A percentile compares a stretch with the other conserved stretches of the same genome.
phyloP scores from a whole-genome alignment of 164 flowering plant genomes.

The Platanus orientalis region DNA sequence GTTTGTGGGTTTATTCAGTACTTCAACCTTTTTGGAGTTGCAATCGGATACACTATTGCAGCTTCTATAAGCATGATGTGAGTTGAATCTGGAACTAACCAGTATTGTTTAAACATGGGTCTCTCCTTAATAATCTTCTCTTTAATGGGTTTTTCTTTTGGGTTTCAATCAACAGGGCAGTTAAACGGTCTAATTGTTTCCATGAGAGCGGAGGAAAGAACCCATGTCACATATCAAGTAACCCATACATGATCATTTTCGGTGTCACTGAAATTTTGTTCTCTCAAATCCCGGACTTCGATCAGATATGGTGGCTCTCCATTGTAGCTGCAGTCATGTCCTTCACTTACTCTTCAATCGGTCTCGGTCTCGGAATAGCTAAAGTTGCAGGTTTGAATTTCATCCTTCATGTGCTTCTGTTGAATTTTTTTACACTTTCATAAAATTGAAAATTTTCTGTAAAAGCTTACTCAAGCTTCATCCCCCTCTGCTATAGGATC shows the following conservation, averaged over 20 bases:
- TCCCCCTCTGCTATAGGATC: constrained; percentile 17
- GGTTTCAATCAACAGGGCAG: constrained; percentile 37
- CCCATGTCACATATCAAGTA: constrained; percentile 39
- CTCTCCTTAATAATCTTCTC: background rate
- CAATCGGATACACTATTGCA: constrained; percentile 57
- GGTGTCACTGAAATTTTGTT: constrained; percentile 36
- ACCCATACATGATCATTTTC: constrained; percentile 50
- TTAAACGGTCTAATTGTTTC: constrained; percentile 53
- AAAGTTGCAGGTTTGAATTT: constrained; percentile 40
- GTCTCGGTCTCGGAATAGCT: constrained; percentile 47
- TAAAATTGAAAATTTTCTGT: background rate
- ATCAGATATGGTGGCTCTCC: constrained; percentile 63
- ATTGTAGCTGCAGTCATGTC: constrained; percentile 65
- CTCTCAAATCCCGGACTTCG: constrained; percentile 55
- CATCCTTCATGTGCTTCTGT: background rate
- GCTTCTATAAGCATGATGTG: constrained; percentile 58
- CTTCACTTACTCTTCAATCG: constrained; percentile 53
- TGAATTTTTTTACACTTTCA: background rate
- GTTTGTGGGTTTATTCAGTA: constrained; percentile 44
- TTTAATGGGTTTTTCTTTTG: background rate
- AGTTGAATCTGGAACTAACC: constrained; percentile 11
- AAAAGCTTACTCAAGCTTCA: background rate
- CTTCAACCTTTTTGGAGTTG: constrained; percentile 37
- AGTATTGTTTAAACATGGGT: background rate
- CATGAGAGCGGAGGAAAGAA: constrained; percentile 34